Percentiles rank a stretch among this genome's conserved stretches.
phyloP scores from a whole-genome alignment of 352 stramenopile species.

The Phytophthora crassamura region DNA sequence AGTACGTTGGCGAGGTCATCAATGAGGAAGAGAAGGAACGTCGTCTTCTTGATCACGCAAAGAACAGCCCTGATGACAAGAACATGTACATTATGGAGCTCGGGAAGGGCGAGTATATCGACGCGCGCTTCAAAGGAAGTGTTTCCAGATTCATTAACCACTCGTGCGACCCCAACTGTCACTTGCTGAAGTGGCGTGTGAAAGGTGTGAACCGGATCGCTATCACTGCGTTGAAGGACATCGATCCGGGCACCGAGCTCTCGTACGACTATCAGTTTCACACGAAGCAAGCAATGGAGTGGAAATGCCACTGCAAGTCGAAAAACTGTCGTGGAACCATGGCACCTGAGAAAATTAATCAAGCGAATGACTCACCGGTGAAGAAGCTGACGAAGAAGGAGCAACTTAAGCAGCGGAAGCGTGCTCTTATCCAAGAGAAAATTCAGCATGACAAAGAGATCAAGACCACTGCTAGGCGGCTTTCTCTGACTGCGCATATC shows the following conservation, averaged over 20 bases:
- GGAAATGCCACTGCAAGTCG: slow-evolving; percentile 87
- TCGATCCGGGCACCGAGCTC: slow-evolving; percentile 89
- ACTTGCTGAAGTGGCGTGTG: slow-evolving; percentile 95
- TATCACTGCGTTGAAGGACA: slow-evolving; percentile 92
- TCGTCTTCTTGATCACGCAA: slow-evolving; percentile 83
- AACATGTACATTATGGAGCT: slow-evolving; percentile 98
- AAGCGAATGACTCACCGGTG: slow-evolving; percentile 27
- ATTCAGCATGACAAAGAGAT: slow-evolving; percentile 72
- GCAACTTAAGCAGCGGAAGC: slow-evolving; percentile 69
- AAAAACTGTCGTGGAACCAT: slow-evolving; percentile 88
- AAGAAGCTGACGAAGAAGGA: slow-evolving; percentile 90
- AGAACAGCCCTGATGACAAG: slow-evolving; percentile 92
- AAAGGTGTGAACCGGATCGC: slow-evolving; percentile 92
- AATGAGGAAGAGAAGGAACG: slow-evolving; percentile 92
- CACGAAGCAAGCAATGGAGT: slow-evolving; percentile 86
- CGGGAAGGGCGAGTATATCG: slow-evolving; percentile 93
- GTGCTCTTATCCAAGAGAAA: slow-evolving; percentile 67
- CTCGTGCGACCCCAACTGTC: slow-evolving; percentile 96
- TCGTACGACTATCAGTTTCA: slow-evolving; percentile 97
- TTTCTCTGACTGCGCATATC: slow-evolving; percentile 71
- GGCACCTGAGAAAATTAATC: slow-evolving; percentile 82
- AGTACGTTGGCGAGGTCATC: slow-evolving; percentile 97
- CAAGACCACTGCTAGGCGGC: slow-evolving; percentile 64
- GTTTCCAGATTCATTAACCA: slow-evolving; percentile 98
- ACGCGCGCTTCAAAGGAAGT: slow-evolving; percentile 93